These are phyloP conservation scores for Teratosphaeria zuluensis DNA, from an alignment of 2,329 filamentous ascomycete genomes.

Conservation along the genomic window DNA sequence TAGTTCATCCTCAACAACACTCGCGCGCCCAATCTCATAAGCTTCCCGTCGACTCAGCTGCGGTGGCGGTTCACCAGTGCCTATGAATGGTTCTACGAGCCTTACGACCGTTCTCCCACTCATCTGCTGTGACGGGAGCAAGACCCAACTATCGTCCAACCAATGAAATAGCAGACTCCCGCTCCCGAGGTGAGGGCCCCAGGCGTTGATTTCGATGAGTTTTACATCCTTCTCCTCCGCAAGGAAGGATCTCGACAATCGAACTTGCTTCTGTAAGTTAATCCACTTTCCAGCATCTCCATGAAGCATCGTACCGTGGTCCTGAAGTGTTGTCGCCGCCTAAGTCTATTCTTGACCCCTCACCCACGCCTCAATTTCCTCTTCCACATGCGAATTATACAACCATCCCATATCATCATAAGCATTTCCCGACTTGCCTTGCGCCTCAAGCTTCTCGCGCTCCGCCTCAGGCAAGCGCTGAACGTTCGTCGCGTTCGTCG, in stretches of 20 bases:
- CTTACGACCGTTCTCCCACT: neutral
- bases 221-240: neutral
- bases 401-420: conserved; percentile 14
- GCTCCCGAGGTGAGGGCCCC: neutral
- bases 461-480: conserved; percentile 14
- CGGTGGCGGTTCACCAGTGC: neutral
- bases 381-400: conserved; percentile 8
- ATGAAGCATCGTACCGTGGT: neutral
- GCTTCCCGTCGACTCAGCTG: neutral
- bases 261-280: neutral
- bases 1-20: neutral
- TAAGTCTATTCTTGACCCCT: neutral
- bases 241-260: neutral
- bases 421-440: conserved; percentile 9
- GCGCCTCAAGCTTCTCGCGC: conserved; percentile 8
- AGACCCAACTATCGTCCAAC: neutral
- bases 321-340: neutral
- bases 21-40: neutral
- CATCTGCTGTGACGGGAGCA: neutral
- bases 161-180: neutral
- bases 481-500: conserved; percentile 12
- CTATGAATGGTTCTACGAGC: neutral
- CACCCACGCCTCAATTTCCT: conserved; percentile 10
- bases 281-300: neutral
- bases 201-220: neutral